Evolutionary conservation across 1,139 yeast genomes (phyloP), one percentile per base, ranked within the genome.

Genomic region (Magnusiomyces fungicola): DNA sequence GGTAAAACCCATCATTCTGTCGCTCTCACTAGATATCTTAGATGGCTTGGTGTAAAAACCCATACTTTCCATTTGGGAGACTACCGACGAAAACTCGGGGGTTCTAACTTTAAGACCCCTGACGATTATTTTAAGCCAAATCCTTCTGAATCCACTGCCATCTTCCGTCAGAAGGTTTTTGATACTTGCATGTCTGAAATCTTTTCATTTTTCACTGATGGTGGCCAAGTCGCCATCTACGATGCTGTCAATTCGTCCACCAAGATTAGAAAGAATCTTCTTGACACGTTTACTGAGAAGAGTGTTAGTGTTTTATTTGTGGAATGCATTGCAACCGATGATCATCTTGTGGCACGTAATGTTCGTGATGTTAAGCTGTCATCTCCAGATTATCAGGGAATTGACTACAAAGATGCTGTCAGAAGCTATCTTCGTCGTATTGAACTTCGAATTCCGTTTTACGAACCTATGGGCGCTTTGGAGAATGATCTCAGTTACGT

Each of bases 1-100:
- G 97, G 98, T 5, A 92, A 92, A 65, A 92, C 98, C 1, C 92
- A 90, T 64, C 75, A 90, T 52, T 84, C 96, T 6, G 97, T 90
- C 24, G 83, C 96, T 12, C 74, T 92, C 55, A 89, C 97, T 1
- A 76, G 98, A 53, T 92, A 90, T 64, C 73, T 94, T 56, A 75
- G 97, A 58, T 92, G 99, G 75, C 72, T 92, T 39, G 99, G 98
- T 4, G 97, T 92, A 24, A 83, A 87, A 61, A 83, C 97, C 1
- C 90, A 86, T 60, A 81, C 88, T 32, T 92, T 89, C 71, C 98
- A 92, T 67, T 77, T 90, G 54, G 95, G 97, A 21, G 95, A 92
- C 64, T 92, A 90, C 64, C 77, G 97, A 58, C 76, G 97, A 55
- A 78, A 79, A 46, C 67, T 70, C 43, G 58, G 66, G 22, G 60